Conservation (phyloP, 2,329 filamentous ascomycete genomes). For the Xylariaceae sp. region DNA sequence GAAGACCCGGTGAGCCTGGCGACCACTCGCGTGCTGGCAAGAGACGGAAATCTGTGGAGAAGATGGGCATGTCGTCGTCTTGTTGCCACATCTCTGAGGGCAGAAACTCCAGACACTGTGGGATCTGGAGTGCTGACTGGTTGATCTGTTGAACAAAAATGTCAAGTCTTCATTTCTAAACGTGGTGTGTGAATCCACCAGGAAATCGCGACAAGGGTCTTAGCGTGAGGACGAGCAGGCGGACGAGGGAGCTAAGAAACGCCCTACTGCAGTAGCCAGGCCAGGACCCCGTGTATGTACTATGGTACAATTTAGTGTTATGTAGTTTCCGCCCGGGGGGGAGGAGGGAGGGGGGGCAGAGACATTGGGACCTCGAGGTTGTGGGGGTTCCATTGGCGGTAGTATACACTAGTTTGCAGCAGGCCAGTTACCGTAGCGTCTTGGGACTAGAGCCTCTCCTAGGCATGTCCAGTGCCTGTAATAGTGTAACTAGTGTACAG, state of each 20-base stretch:
- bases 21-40: conserved; percentile 12
- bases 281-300: conserved; percentile 1
- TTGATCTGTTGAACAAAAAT: conserved; percentile 5
- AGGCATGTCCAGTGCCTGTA: neutral
- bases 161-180: conserved; percentile 14
- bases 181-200: conserved; percentile 22
- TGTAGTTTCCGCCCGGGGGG: neutral
- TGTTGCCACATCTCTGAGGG: conserved; percentile 1
- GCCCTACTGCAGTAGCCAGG: conserved; percentile 18
- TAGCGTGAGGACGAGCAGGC: conserved; percentile 9
- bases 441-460: neutral
- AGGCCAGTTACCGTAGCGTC: neutral
- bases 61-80: conserved; percentile 11
- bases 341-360: neutral
- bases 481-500: neutral
- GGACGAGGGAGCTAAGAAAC: conserved; percentile 15
- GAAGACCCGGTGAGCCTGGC: conserved; percentile 12
- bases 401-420: neutral
- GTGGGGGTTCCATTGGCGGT: conserved; percentile 1
- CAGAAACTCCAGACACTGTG: conserved; percentile 4
- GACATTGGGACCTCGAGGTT: neutral
- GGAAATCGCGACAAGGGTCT: conserved; percentile 19
- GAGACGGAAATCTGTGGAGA: conserved; percentile 16
- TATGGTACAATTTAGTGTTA: neutral
- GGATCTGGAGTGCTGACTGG: conserved; percentile 4